A percentile compares a stretch with the other conserved stretches of the same genome.
phyloP scores from a whole-genome alignment of 202 grass and related monocot genomes.

The Brachypodium distachyon region DNA sequence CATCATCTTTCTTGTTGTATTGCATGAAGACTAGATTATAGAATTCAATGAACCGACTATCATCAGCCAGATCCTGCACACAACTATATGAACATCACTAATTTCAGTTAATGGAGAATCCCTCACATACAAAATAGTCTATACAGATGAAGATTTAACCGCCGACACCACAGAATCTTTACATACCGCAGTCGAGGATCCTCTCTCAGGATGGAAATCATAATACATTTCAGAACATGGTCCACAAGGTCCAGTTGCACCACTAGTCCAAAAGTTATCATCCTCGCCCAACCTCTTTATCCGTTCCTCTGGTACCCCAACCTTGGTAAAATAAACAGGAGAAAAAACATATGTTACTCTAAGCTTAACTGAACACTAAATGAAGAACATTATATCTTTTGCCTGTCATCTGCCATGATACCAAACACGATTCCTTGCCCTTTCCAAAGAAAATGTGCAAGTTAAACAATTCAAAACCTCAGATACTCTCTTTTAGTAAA shows the following conservation, averaged over 20 bases:
- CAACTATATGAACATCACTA: conserved; percentile 75
- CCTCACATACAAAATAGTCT: not conserved
- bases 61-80: conserved; percentile 91
- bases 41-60: conserved; percentile 93
- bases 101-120: conserved; percentile 30
- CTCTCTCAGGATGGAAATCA: conserved; percentile 87
- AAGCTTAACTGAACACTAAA: not conserved
- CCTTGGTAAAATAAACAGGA: conserved; percentile 34
- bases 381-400: not conserved
- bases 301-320: conserved; percentile 79
- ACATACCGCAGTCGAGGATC: conserved; percentile 62
- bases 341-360: conserved; percentile 3
- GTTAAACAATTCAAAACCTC: not conserved
- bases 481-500: not conserved
- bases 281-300: conserved; percentile 96
- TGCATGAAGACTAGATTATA: conserved; percentile 99
- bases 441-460: not conserved
- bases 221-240: conserved; percentile 99
- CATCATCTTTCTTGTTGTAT: conserved; percentile 97
- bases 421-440: not conserved
- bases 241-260: conserved; percentile 82
- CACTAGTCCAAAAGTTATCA: conserved; percentile 98
- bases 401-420: not conserved
- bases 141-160: conserved; percentile 16
- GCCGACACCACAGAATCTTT: conserved; percentile 20